Evolutionary conservation across 78 protist genomes (phyloP).

Genomic region (Cavenderia fasciculata): DNA sequence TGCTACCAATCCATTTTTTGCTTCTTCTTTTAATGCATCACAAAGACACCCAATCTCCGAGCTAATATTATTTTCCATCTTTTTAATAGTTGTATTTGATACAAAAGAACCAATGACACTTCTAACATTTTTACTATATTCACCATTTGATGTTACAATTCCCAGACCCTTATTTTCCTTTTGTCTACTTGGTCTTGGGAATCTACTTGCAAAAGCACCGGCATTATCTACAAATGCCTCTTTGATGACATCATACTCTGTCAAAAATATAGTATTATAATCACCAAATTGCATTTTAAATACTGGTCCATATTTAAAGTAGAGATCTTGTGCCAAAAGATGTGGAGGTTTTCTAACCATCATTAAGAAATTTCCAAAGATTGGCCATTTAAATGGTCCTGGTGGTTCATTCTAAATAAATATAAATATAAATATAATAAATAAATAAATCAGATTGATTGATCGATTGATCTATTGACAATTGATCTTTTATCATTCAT

Average conservation of each 20-base stretch:
- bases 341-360: constrained; percentile 5
- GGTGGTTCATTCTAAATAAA: too few species aligned
- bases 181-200: background rate
- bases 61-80: background rate
- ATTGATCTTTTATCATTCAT: too few species aligned
- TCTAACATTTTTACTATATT: background rate
- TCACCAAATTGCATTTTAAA: constrained; percentile 26
- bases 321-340: background rate
- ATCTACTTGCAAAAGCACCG: background rate
- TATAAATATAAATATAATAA: too few species aligned
- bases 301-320: constrained; percentile 34
- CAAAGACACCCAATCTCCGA: background rate
- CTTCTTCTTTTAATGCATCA: constrained; percentile 52
- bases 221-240: constrained; percentile 12
- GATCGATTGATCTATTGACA: too few species aligned
- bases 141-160: constrained; percentile 3
- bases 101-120: too few species aligned
- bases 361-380: too few species aligned
- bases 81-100: too few species aligned
- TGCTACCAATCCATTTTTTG: constrained; percentile 45
- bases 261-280: background rate
- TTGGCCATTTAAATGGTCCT: too few species aligned
- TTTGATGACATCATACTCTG: background rate
- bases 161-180: background rate
- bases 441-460: too few species aligned